Percentiles rank a stretch among this genome's conserved stretches.
Evolutionary conservation across 1,284 basidiomycete species (phyloP).

Genomic region (Ceratobasidium sp.): DNA sequence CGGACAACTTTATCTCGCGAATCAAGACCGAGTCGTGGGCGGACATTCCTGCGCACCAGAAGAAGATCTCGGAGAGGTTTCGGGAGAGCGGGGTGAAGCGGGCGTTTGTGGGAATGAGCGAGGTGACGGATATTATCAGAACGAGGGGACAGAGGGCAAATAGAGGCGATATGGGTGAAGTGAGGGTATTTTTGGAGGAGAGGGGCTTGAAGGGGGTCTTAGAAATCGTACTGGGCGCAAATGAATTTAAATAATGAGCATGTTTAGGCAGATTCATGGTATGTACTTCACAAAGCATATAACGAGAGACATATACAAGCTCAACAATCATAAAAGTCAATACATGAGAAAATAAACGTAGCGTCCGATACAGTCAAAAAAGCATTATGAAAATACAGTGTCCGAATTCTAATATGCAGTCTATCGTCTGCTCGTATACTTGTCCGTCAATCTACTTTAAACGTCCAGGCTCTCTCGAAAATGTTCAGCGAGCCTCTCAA

Average conservation of each 20-base stretch:
- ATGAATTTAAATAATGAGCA: slow-evolving; percentile 34
- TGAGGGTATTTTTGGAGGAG: slow-evolving; percentile 45
- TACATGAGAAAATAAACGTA: slow-evolving; percentile 24
- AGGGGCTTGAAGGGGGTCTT: slow-evolving; percentile 45
- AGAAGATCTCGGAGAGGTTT: slow-evolving; percentile 46
- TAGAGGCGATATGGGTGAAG: slow-evolving; percentile 45
- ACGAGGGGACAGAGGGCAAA: slow-evolving; percentile 45
- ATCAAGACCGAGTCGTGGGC: slow-evolving; percentile 47
- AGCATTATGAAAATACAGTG: slow-evolving; percentile 11
- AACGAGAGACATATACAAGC: slow-evolving; percentile 5
- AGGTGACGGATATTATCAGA: slow-evolving; percentile 44
- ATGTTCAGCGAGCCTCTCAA: neutral
- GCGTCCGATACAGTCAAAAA: slow-evolving; percentile 5
- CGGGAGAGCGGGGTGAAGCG: slow-evolving; percentile 42
- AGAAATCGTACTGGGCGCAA: slow-evolving; percentile 44
- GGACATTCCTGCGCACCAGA: slow-evolving; percentile 47
- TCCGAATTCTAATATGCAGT: slow-evolving; percentile 2
- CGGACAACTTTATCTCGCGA: slow-evolving; percentile 43
- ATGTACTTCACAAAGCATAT: neutral
- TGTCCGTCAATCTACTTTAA: neutral
- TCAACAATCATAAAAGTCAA: neutral
- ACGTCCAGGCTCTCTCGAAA: neutral
- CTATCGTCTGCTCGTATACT: neutral
- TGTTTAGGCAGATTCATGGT: neutral
- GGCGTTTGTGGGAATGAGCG: slow-evolving; percentile 42